A percentile compares a stretch with the other conserved stretches of the same genome.
Conservation (phyloP, 106 monocot genomes). For the Allium fistulosum region DNA sequence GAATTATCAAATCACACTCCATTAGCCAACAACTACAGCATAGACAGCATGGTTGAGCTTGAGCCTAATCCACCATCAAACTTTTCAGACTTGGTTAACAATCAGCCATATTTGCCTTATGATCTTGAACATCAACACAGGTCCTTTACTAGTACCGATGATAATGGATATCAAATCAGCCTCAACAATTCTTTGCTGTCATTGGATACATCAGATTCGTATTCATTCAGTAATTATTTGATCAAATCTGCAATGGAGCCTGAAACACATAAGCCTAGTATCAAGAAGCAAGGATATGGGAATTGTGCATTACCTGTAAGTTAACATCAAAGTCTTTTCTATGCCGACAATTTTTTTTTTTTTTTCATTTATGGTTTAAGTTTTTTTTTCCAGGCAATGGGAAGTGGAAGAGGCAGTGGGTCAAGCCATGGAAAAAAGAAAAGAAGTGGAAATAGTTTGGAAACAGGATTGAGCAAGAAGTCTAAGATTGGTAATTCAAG, state of each 20-base stretch:
- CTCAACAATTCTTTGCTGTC: slow-evolving; percentile 6
- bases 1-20: background rate
- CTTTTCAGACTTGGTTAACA: slow-evolving; percentile 62
- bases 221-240: slow-evolving; percentile 18
- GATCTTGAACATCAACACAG: background rate
- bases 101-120: slow-evolving; percentile 31
- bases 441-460: slow-evolving; percentile 36
- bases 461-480: slow-evolving; percentile 32
- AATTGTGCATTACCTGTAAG: slow-evolving; percentile 18
- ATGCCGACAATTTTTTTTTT: background rate
- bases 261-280: background rate
- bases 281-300: slow-evolving; percentile 25
- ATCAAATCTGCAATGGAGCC: slow-evolving; percentile 10
- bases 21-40: slow-evolving; percentile 13
- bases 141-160: background rate
- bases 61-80: slow-evolving; percentile 16
- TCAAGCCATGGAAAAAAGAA: slow-evolving; percentile 57
- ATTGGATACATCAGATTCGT: slow-evolving; percentile 16
- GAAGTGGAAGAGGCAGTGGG: slow-evolving; percentile 26
- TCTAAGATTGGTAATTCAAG: slow-evolving; percentile 24
- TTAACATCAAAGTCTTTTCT: background rate
- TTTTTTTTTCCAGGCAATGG: slow-evolving; percentile 28
- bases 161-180: background rate
- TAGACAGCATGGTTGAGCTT: slow-evolving; percentile 11
- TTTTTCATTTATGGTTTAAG: background rate